These are phyloP conservation scores for Fusarium sp. DNA, from an alignment of 2,329 filamentous ascomycete species.

Conservation along the genomic window DNA sequence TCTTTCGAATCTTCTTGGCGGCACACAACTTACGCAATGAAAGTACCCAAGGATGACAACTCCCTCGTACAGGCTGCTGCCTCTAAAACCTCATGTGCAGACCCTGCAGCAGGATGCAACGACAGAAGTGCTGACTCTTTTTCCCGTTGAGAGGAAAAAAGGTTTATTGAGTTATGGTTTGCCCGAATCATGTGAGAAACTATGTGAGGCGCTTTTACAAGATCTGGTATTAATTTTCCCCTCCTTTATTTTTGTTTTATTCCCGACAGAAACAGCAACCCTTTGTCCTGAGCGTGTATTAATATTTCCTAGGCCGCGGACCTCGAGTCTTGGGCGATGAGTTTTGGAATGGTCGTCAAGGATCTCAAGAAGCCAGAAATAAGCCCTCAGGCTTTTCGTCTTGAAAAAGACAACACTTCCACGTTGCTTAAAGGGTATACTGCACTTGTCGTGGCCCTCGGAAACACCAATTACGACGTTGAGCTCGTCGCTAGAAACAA, in stretches of 20 bases:
- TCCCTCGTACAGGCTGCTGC: constrained; percentile 47
- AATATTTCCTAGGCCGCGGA: constrained; percentile 39
- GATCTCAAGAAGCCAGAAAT: constrained; percentile 46
- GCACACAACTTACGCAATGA: constrained; percentile 41
- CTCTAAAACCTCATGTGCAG: constrained; percentile 43
- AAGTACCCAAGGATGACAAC: constrained; percentile 43
- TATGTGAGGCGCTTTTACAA: constrained; percentile 44
- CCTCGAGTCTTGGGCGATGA: constrained; percentile 45
- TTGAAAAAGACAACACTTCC: constrained; percentile 49
- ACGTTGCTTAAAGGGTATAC: constrained; percentile 48
- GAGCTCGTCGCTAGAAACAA: constrained; percentile 48
- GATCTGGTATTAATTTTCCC: constrained; percentile 41
- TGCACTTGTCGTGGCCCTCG: constrained; percentile 47
- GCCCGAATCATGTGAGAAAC: constrained; percentile 44
- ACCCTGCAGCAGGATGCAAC: constrained; percentile 47
- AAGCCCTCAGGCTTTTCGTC: constrained; percentile 47
- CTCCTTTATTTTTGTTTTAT: constrained; percentile 12
- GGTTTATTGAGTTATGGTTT: constrained; percentile 47
- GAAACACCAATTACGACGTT: constrained; percentile 47
- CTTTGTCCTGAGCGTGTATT: constrained; percentile 10
- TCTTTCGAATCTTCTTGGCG: constrained; percentile 30
- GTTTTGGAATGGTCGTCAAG: constrained; percentile 45
- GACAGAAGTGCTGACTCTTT: constrained; percentile 47
- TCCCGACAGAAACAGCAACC: constrained; percentile 2
- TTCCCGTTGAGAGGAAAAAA: constrained; percentile 46